Percentiles rank a stretch among this genome's conserved stretches.
phyloP scores from a whole-genome alignment of 177 flowering plant species.

The Vitis hybrid region DNA sequence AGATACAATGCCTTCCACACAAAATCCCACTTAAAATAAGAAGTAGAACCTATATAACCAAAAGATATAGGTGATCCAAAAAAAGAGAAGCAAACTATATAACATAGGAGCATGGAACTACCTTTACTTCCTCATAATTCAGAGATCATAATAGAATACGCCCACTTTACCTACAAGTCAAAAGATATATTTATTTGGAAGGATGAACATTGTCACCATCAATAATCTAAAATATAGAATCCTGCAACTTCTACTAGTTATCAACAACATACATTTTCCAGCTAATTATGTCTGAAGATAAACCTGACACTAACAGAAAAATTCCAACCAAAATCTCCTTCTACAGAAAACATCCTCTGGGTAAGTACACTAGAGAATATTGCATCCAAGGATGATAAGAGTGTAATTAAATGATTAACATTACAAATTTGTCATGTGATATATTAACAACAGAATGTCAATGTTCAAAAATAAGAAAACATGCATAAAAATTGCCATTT shows the following conservation, averaged over 20 bases:
- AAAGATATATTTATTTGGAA: conserved; percentile 89
- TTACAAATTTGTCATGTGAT: no score
- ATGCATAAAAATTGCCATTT: no score
- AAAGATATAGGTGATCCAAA: neutral
- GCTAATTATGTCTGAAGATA: conserved; percentile 9
- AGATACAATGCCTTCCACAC: conserved; percentile 5
- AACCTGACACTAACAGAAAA: conserved; percentile 10
- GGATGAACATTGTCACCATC: conserved; percentile 64
- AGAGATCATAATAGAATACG: conserved; percentile 94
- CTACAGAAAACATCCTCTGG: neutral
- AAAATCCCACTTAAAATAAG: conserved; percentile 2
- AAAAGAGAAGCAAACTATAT: conserved; percentile 31
- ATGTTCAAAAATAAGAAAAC: no score
- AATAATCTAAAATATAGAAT: conserved; percentile 48
- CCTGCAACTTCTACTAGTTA: conserved; percentile 32
- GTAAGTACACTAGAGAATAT: neutral
- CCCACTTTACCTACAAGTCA: conserved; percentile 97
- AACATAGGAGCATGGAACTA: conserved; percentile 80
- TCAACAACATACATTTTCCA: conserved; percentile 26
- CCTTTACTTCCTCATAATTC: conserved; percentile 91
- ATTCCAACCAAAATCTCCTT: conserved; percentile 17
- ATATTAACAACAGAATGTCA: no score
- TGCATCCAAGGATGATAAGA: neutral
- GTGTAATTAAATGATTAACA: neutral
- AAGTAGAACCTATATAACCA: conserved; percentile 19